Conservation (phyloP, 345 rosid genomes). For the Zanthoxylum bungeanum region DNA sequence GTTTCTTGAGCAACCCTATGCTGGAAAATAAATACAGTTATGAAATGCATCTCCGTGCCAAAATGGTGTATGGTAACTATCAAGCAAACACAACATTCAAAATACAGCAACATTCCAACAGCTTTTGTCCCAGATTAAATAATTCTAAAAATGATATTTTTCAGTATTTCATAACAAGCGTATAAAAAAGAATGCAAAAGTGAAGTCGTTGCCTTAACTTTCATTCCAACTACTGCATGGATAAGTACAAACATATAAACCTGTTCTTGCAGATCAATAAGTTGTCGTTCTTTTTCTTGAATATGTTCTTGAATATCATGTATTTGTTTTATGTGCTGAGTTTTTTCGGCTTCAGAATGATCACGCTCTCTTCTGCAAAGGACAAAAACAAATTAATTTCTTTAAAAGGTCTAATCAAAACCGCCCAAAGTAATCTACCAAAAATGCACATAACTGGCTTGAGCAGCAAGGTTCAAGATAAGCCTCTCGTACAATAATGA, state of each 20-base stretch:
- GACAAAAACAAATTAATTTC: conserved; percentile 10
- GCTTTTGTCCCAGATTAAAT: neutral
- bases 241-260: conserved; percentile 31
- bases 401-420: conserved; percentile 7
- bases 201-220: neutral
- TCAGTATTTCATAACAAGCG: neutral
- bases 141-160: neutral
- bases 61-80: neutral
- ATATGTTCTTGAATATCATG: conserved; percentile 85
- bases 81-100: neutral
- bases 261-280: conserved; percentile 88
- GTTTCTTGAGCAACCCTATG: conserved; percentile 88
- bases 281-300: conserved; percentile 90
- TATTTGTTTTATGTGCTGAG: conserved; percentile 71
- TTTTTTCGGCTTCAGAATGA: conserved; percentile 93
- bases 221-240: neutral
- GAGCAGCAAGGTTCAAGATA: neutral
- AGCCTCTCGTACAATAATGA: neutral
- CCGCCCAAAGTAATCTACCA: neutral
- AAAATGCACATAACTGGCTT: neutral
- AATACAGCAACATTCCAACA: neutral
- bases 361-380: conserved; percentile 91
- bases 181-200: neutral
- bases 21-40: conserved; percentile 45
- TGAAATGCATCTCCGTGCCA: conserved; percentile 1